Percentiles rank a stretch among this genome's conserved stretches.
These are phyloP conservation scores for Scedosporium apiospermum DNA, from an alignment of 2,329 filamentous ascomycete species.

Conservation along the genomic window DNA sequence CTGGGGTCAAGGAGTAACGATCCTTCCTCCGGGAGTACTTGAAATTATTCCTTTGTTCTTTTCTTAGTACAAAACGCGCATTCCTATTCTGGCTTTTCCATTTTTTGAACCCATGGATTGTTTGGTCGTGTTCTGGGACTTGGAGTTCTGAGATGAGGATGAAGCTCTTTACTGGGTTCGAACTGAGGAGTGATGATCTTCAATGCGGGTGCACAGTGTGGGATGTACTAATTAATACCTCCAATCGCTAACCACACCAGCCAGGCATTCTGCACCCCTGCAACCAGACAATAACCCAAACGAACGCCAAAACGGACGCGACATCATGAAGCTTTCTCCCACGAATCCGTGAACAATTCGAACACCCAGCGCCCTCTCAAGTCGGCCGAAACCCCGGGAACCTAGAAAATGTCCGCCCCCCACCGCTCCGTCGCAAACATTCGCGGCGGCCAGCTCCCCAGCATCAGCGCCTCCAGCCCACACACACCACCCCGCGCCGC, in stretches of 20 bases:
- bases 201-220: background rate
- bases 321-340: background rate
- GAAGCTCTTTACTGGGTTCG: too few species aligned
- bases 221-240: background rate
- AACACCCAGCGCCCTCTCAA: background rate
- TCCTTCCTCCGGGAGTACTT: too few species aligned
- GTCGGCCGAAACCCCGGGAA: background rate
- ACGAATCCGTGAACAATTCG: background rate
- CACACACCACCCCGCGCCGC: slow-evolving; percentile 44
- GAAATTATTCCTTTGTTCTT: too few species aligned
- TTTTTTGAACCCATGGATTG: too few species aligned
- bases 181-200: too few species aligned
- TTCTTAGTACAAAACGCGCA: too few species aligned
- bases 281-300: background rate
- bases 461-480: slow-evolving; percentile 33
- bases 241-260: background rate
- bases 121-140: too few species aligned
- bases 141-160: too few species aligned
- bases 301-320: background rate
- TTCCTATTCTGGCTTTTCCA: too few species aligned
- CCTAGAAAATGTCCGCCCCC: background rate
- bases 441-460: slow-evolving; percentile 29
- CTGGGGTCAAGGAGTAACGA: too few species aligned
- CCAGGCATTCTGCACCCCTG: background rate
- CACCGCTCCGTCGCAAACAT: slow-evolving; percentile 40